These are phyloP conservation scores for Alternaria burnsii DNA, from an alignment of 2,329 filamentous ascomycete species.

Conservation along the genomic window DNA sequence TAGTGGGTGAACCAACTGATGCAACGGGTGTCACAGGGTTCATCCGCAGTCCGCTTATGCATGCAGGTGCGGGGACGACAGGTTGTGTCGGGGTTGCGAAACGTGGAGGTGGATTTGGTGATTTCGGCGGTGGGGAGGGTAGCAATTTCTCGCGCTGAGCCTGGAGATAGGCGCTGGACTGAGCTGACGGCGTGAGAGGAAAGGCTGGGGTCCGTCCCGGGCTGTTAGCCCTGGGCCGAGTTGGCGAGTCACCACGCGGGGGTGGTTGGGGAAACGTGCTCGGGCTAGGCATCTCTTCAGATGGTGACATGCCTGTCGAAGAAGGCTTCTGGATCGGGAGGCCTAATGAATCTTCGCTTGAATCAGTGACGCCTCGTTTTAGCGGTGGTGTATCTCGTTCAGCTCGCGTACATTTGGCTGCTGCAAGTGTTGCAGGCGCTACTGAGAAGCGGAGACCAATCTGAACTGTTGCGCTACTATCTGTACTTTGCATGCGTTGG, in stretches of 20 bases:
- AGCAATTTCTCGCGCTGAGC: constrained; percentile 47
- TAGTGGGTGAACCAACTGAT: constrained; percentile 27
- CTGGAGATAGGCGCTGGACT: constrained; percentile 44
- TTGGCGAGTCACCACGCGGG: constrained; percentile 28
- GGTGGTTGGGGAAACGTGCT: constrained; percentile 32
- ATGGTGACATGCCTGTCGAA: constrained; percentile 16
- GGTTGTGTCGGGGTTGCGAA: constrained; percentile 15
- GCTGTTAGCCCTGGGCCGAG: constrained; percentile 23
- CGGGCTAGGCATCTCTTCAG: constrained; percentile 27
- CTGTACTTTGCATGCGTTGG: constrained; percentile 68
- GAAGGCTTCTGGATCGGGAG: constrained; percentile 45
- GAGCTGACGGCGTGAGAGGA: constrained; percentile 31
- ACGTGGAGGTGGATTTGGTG: constrained; percentile 16
- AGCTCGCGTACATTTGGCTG: constrained; percentile 36
- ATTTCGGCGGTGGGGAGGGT: constrained; percentile 37
- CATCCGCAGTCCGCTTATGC: constrained; percentile 45
- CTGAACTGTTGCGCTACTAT: constrained; percentile 73
- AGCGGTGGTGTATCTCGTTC: constrained; percentile 34
- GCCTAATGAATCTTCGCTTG: constrained; percentile 37
- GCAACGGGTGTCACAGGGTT: constrained; percentile 44
- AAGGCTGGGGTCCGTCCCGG: constrained; percentile 38
- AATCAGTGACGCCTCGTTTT: constrained; percentile 35
- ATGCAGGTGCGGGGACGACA: constrained; percentile 17
- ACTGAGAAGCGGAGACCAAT: constrained; percentile 74
- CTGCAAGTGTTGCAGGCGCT: constrained; percentile 49